Evolutionary conservation across 2,329 filamentous ascomycete species (phyloP).

Genomic region (Colletotrichum sp.): DNA sequence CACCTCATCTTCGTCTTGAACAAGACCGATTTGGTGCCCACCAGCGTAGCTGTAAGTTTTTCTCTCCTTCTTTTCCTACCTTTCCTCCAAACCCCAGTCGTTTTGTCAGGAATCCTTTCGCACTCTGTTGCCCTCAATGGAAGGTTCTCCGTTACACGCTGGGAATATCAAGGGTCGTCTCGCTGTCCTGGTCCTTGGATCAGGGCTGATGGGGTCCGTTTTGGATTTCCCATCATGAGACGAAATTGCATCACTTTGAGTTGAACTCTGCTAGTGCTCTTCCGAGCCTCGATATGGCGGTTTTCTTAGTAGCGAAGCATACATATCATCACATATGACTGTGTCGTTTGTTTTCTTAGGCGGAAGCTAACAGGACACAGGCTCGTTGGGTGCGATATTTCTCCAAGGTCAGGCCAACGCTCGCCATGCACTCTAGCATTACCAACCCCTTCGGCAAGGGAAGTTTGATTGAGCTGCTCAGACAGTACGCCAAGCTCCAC

Average conservation of each 20-base stretch:
- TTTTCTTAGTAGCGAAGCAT: slow-evolving; percentile 99
- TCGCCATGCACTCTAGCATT: slow-evolving; percentile 93
- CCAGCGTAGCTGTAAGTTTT: slow-evolving; percentile 88
- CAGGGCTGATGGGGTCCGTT: slow-evolving; percentile 81
- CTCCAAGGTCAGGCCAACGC: slow-evolving; percentile 89
- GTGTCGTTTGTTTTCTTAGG: slow-evolving; percentile 6
- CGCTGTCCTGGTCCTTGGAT: slow-evolving; percentile 70
- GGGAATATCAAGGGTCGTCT: slow-evolving; percentile 88
- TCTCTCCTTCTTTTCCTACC: slow-evolving; percentile 18
- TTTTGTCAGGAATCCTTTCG: slow-evolving; percentile 85
- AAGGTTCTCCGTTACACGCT: slow-evolving; percentile 96
- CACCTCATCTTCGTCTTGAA: slow-evolving; percentile 90
- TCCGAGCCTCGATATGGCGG: slow-evolving; percentile 59
- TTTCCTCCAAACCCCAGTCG: slow-evolving; percentile 62
- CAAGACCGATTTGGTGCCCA: slow-evolving; percentile 93
- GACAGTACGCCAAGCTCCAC: slow-evolving; percentile 92
- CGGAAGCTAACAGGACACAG: slow-evolving; percentile 53
- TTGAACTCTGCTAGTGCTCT: slow-evolving; percentile 83
- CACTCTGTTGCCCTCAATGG: slow-evolving; percentile 67
- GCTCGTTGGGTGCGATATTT: slow-evolving; percentile 90
- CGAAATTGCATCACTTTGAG: slow-evolving; percentile 91
- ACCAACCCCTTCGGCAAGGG: slow-evolving; percentile 98
- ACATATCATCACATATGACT: slow-evolving; percentile 49
- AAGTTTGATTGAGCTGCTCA: slow-evolving; percentile 86
- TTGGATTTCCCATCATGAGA: slow-evolving; percentile 82